These are phyloP conservation scores for Tolypocladium tropicale DNA, from an alignment of 2,329 filamentous ascomycete species.

Conservation along the genomic window DNA sequence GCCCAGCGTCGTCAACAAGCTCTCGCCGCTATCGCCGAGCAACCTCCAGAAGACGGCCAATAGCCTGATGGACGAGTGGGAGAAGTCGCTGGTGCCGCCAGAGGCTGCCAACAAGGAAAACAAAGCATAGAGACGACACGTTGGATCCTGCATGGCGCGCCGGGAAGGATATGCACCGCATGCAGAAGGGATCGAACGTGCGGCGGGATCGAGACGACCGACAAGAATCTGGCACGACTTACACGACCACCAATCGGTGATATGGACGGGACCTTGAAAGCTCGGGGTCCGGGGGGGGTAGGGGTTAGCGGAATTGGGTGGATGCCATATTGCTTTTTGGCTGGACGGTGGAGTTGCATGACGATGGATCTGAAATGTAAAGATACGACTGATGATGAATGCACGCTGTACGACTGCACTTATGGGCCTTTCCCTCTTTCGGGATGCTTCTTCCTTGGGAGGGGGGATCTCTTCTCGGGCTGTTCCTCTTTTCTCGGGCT, in stretches of 20 bases:
- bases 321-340: not conserved
- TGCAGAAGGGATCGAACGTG: not conserved
- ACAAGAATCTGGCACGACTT: not conserved
- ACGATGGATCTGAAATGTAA: constrained; percentile 6
- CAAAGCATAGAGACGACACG: constrained; percentile 10
- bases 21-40: constrained; percentile 60
- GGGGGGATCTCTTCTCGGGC: no score
- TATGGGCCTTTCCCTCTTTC: not conserved
- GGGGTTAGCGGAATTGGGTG: no score
- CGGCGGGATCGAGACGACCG: not conserved
- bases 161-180: not conserved
- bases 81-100: constrained; percentile 42
- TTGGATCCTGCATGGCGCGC: not conserved
- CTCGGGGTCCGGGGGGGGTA: not conserved
- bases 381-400: constrained; percentile 4
- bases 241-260: not conserved
- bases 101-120: constrained; percentile 22
- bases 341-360: no score
- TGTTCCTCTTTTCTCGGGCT: no score
- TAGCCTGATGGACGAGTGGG: constrained; percentile 84
- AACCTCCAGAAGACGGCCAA: constrained; percentile 77
- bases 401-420: not conserved
- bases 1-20: constrained; percentile 61
- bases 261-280: not conserved
- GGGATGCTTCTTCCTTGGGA: no score